These are phyloP conservation scores for Lactarius sanguifluus DNA, from an alignment of 768 basidiomycete genomes.

Conservation along the genomic window DNA sequence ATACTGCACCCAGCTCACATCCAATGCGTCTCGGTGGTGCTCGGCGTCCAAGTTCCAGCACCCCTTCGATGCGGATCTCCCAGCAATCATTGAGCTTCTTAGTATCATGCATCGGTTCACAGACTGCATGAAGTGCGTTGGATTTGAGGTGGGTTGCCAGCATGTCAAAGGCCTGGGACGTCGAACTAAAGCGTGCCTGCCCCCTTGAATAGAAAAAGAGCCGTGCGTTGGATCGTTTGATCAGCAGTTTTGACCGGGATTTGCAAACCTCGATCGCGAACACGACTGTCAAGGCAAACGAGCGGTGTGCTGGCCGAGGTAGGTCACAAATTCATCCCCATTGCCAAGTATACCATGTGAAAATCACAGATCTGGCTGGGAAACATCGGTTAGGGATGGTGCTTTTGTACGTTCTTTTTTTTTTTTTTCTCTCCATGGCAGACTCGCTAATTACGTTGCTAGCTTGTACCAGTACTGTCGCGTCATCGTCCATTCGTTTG, in stretches of 20 bases:
- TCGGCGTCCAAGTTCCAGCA: slow-evolving; percentile 33
- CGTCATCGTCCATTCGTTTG: slow-evolving; percentile 27
- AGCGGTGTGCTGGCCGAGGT: slow-evolving; percentile 19
- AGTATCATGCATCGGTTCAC: slow-evolving; percentile 37
- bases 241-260: slow-evolving; percentile 7
- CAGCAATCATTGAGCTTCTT: slow-evolving; percentile 36
- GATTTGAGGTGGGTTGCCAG: slow-evolving; percentile 2
- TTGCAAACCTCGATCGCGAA: slow-evolving; percentile 23
- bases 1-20: slow-evolving; percentile 39
- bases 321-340: neutral
- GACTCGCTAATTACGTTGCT: neutral
- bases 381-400: slow-evolving; percentile 25
- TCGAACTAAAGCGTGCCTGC: neutral
- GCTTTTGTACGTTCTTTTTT: slow-evolving; percentile 16
- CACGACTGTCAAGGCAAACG: slow-evolving; percentile 14
- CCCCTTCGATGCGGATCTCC: slow-evolving; percentile 34
- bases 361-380: slow-evolving; percentile 17
- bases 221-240: slow-evolving; percentile 22
- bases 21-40: slow-evolving; percentile 32
- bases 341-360: neutral
- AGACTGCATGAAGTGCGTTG: slow-evolving; percentile 17
- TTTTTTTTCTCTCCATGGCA: neutral
- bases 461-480: slow-evolving; percentile 28
- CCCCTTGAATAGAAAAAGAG: slow-evolving; percentile 18
- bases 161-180: neutral